Evolutionary conservation across 106 monocot species (phyloP), one percentile per base, ranked within the genome.

Genomic region (Dendrobium huoshanense): DNA sequence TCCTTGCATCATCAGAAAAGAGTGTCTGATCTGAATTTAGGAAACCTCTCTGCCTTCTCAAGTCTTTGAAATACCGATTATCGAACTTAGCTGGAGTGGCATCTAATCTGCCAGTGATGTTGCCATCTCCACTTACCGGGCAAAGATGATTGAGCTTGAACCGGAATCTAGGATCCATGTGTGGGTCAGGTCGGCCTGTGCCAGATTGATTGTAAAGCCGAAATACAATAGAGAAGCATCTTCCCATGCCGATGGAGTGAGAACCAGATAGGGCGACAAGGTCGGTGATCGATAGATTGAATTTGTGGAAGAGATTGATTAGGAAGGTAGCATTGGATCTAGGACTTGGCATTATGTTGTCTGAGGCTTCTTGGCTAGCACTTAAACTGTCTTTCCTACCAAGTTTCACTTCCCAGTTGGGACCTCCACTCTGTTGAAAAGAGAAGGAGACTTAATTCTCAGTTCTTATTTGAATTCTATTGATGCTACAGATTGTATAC

Each of bases 121-220:
- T 86, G 24, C 90, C 95, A 9, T 79, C 83, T 2, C 37, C 29
- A 5, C 25, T 42, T 1, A n/a, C 37, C 0, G 89, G 91, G 79
- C 95, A 95, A 20, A 89, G 84, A 0, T 42, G 15, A 61, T 87
- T 74, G n/a, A 95, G 87, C 68, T 51, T 77, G 5, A 10, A 11
- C 5, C 92, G 77, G 83, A 73, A 90, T 0, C 9, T 25, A 0
- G 83, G 41, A 41, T 95, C 90, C 76, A 95, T 90, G 76, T 87
- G 41, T 0, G 86, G 88, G 80, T 92, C 92, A 0, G 92, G 90
- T 47, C 17, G 75, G 72, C 87, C 92, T 1, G 88, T 72, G 75
- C 92, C 92, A 0, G 88, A 95, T 65, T 95, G 95, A 78, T 95
- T 90, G 87, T 82, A 94, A 6, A 94, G 88, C 8, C 91, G 85